These are phyloP conservation scores for Phytophthora kernoviae DNA, from an alignment of 352 stramenopile genomes.

Conservation along the genomic window DNA sequence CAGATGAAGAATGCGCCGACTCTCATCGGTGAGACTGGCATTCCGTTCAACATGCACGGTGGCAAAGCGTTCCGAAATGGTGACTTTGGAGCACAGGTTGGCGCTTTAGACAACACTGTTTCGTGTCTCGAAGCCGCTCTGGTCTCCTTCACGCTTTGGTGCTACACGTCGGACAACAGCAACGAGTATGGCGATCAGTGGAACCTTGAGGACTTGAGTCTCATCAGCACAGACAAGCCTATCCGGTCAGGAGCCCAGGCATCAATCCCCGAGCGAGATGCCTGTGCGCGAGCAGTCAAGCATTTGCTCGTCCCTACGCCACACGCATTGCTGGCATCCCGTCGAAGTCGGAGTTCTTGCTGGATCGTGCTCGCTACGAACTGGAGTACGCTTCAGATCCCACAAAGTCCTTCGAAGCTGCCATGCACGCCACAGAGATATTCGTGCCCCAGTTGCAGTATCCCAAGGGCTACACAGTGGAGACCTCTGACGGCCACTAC, in stretches of 20 bases:
- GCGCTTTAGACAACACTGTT: constrained; percentile 73
- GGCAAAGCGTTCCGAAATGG: constrained; percentile 44
- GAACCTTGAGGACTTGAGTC: constrained; percentile 88
- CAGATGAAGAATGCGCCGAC: constrained; percentile 63
- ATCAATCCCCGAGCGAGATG: constrained; percentile 30
- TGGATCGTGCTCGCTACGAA: constrained; percentile 57
- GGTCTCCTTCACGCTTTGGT: constrained; percentile 90
- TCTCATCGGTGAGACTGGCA: constrained; percentile 72
- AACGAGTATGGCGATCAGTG: constrained; percentile 82
- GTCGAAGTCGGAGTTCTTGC: constrained; percentile 60
- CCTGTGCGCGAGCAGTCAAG: constrained; percentile 52
- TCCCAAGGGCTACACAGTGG: constrained; percentile 57
- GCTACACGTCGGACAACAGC: constrained; percentile 84
- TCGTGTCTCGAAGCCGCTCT: constrained; percentile 64
- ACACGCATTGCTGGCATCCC: constrained; percentile 71
- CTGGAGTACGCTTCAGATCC: constrained; percentile 51
- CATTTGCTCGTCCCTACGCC: constrained; percentile 72
- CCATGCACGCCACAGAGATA: constrained; percentile 52
- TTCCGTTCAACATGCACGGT: constrained; percentile 71
- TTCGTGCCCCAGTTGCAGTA: constrained; percentile 83
- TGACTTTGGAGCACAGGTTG: constrained; percentile 51
- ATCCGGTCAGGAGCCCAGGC: constrained; percentile 11
- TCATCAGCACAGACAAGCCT: constrained; percentile 65
- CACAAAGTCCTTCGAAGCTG: constrained; percentile 37
- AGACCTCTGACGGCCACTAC: constrained; percentile 65